Base-by-base conservation (phyloP, 257 asterid species). In the Fraxinus pennsylvanica region DNA sequence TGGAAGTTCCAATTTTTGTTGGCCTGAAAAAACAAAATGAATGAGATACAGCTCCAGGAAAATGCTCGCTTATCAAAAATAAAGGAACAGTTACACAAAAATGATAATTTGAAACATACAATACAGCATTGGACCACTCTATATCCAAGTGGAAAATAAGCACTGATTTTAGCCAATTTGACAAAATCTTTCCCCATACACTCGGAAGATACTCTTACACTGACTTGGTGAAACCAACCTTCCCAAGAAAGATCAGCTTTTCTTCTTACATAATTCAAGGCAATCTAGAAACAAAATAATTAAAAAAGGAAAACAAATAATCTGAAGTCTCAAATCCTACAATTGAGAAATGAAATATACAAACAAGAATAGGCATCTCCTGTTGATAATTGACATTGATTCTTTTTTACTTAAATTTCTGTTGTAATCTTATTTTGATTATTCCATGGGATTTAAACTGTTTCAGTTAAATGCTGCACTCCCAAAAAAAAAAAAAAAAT, bases 31-130 rank as follows among this genome's bases (percentile, higher is more conserved):
- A 61, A 61, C 68, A 61, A 33, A 61, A 61, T 7, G 15, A 61
- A 61, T 61, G 32, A 61, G 68, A 61, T 61, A 61, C 68, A 61
- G 68, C 68, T 7, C 68, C 30, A 61, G 33, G 32, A 61, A 61
- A 61, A 25, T 61, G 68, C 22, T 61, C 2, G 4, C 15, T 61
- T 61, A 61, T 61, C 2, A 2, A 61, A 61, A n/a, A 25, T 21
- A 25, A 59, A 7, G 7, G 67, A 59, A 5, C 30, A 25, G 14
- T 13, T 22, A 61, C 33, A 61, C 6, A 9, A 21, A 61, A 61
- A 61, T 8, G 30, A 61, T 21, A 25, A 8, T 2, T 9, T 43
- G 30, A 61, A 5, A 22, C 30, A 61, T 9, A 61, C 33, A 2
- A 57, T 4, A 61, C 33, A 61, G 68, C 33, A 61, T 61, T 9